These are phyloP conservation scores for Aspergillus sp. DNA, from an alignment of 2,329 filamentous ascomycete species.

Conservation along the genomic window DNA sequence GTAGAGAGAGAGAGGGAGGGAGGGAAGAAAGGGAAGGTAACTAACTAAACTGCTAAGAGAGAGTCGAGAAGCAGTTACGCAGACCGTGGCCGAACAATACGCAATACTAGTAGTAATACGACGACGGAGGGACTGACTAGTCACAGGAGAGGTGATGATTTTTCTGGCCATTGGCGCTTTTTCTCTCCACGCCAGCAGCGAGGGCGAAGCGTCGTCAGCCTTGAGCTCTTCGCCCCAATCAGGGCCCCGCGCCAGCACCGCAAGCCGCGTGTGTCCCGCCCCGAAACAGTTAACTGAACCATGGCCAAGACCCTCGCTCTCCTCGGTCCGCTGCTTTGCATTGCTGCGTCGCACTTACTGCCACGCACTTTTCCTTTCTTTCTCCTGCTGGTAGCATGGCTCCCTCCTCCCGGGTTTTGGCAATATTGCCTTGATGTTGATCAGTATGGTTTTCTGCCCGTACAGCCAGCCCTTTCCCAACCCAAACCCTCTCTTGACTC, in stretches of 20 bases:
- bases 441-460: too few species aligned
- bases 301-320: slow-evolving; percentile 33
- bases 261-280: slow-evolving; percentile 41
- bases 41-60: too few species aligned
- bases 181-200: slow-evolving; percentile 24
- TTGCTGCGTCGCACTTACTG: not conserved
- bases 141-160: slow-evolving; percentile 13
- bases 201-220: slow-evolving; percentile 42
- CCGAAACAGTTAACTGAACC: slow-evolving; percentile 31
- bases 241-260: slow-evolving; percentile 30
- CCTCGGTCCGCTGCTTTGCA: slow-evolving; percentile 2
- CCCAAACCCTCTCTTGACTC: not conserved
- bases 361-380: not conserved
- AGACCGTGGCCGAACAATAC: not conserved
- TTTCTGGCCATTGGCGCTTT: slow-evolving; percentile 13
- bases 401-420: not conserved
- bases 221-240: slow-evolving; percentile 36
- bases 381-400: not conserved
- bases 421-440: not conserved
- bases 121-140: slow-evolving; percentile 18
- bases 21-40: not conserved
- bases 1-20: slow-evolving; percentile 1
- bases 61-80: not conserved
- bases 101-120: slow-evolving; percentile 4
- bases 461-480: too few species aligned